Evolutionary conservation across 164 flowering plant genomes (phyloP).

Genomic region (Sextonia rubra): DNA sequence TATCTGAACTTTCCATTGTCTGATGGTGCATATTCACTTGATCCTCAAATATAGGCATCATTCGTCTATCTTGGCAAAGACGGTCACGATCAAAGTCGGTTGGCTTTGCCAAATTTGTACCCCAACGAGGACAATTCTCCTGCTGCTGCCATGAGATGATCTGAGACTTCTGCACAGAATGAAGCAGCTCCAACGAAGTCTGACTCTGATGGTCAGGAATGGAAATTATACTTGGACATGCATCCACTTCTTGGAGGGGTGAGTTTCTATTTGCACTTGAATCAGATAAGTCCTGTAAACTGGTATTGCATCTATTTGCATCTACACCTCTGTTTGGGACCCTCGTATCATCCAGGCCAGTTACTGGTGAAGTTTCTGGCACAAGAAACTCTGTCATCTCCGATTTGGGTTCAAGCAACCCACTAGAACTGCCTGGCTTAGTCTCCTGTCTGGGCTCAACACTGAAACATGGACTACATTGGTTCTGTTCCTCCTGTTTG

Average conservation of each 20-base stretch:
- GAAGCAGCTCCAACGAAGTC: slow-evolving; percentile 13
- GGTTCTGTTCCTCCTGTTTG: background rate
- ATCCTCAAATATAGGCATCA: slow-evolving; percentile 24
- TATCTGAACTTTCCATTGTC: slow-evolving; percentile 17
- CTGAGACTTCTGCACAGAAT: slow-evolving; percentile 20
- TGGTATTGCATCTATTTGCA: slow-evolving; percentile 6
- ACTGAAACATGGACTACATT: slow-evolving; percentile 7
- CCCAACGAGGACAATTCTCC: slow-evolving; percentile 16
- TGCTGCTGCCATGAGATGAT: slow-evolving; percentile 22
- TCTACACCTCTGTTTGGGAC: background rate
- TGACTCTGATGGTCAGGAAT: slow-evolving; percentile 14
- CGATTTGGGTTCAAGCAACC: background rate
- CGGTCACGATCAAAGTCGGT: slow-evolving; percentile 12
- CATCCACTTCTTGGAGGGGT: slow-evolving; percentile 8
- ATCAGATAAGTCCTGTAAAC: slow-evolving; percentile 10
- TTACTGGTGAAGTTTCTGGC: slow-evolving; percentile 4
- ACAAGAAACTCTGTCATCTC: background rate
- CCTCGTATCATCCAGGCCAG: background rate
- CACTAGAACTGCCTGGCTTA: background rate
- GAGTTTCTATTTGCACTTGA: slow-evolving; percentile 9
- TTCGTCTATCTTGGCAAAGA: slow-evolving; percentile 9
- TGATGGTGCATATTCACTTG: slow-evolving; percentile 12
- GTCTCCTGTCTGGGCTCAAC: slow-evolving; percentile 6
- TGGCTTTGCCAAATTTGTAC: slow-evolving; percentile 8
- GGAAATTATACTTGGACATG: slow-evolving; percentile 18